Evolutionary conservation across 352 stramenopile species (phyloP).

Genomic region (Phytophthora pinifolia): DNA sequence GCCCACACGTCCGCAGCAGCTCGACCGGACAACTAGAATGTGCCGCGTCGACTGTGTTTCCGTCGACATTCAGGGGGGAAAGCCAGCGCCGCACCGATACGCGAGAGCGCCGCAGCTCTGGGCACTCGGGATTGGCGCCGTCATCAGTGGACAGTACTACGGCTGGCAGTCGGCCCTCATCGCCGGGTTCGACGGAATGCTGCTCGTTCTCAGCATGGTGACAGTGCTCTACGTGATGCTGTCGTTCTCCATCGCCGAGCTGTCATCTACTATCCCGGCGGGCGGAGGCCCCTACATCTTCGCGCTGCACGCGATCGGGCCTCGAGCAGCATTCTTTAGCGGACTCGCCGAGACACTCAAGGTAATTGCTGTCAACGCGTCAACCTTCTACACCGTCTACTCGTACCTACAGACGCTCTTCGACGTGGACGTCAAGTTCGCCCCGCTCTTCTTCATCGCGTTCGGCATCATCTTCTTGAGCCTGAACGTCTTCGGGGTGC

Average conservation of each 20-base stretch:
- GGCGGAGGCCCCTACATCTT: conserved; percentile 75
- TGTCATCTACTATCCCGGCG: conserved; percentile 58
- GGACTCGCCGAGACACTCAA: conserved; percentile 72
- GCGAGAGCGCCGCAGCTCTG: conserved; percentile 63
- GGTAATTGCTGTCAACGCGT: conserved; percentile 53
- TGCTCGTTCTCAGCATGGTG: conserved; percentile 61
- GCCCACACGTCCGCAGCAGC: not conserved
- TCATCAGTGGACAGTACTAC: conserved; percentile 71
- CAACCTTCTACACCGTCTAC: conserved; percentile 54
- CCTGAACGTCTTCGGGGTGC: conserved; percentile 65
- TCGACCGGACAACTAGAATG: conserved; percentile 12
- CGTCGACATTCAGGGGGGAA: conserved; percentile 12
- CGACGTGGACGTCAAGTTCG: conserved; percentile 38
- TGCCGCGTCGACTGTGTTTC: conserved; percentile 17
- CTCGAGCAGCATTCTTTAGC: conserved; percentile 40
- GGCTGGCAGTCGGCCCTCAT: conserved; percentile 69
- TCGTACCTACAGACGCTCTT: conserved; percentile 39
- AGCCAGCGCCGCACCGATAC: conserved; percentile 44
- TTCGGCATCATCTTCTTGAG: conserved; percentile 58
- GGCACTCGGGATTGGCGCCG: conserved; percentile 40
- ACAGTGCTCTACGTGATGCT: conserved; percentile 73
- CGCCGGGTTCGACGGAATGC: conserved; percentile 62
- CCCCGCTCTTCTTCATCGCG: conserved; percentile 50
- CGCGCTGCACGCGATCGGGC: conserved; percentile 59
- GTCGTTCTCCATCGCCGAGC: conserved; percentile 75